These are phyloP conservation scores for Paecilomyces sp. DNA, from an alignment of 2,329 filamentous ascomycete species.

Conservation along the genomic window DNA sequence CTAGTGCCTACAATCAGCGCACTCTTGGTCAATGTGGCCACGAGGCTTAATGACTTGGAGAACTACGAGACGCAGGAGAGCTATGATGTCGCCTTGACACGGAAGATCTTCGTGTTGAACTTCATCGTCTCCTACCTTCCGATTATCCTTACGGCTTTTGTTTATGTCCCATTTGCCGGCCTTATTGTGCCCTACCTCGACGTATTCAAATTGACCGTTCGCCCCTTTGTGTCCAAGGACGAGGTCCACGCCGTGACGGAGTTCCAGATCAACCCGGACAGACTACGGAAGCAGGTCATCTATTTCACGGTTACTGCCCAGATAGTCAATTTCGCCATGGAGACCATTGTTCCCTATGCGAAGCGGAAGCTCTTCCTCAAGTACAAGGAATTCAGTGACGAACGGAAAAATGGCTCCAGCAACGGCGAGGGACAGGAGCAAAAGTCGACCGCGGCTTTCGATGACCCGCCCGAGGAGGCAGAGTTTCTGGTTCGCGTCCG, in stretches of 20 bases:
- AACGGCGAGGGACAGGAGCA: slow-evolving; percentile 14
- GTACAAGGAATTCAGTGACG: slow-evolving; percentile 42
- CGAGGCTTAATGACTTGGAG: slow-evolving; percentile 71
- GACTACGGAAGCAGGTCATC: slow-evolving; percentile 85
- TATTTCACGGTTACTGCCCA: slow-evolving; percentile 97
- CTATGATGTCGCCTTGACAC: slow-evolving; percentile 76
- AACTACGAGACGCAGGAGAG: slow-evolving; percentile 88
- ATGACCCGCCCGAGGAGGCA: slow-evolving; percentile 72
- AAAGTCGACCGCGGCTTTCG: slow-evolving; percentile 36
- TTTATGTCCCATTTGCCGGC: slow-evolving; percentile 89
- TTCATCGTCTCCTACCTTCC: slow-evolving; percentile 95
- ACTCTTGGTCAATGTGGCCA: slow-evolving; percentile 74
- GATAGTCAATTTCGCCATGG: slow-evolving; percentile 78
- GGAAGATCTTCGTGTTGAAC: slow-evolving; percentile 95
- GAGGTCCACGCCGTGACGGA: slow-evolving; percentile 55
- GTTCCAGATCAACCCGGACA: slow-evolving; percentile 77
- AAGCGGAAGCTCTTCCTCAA: slow-evolving; percentile 75
- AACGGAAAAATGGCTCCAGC: slow-evolving; percentile 15
- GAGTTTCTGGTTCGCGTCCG: slow-evolving; percentile 78
- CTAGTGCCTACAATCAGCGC: slow-evolving; percentile 73
- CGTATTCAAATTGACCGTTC: slow-evolving; percentile 71
- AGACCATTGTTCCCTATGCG: slow-evolving; percentile 76
- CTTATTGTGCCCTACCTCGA: slow-evolving; percentile 83
- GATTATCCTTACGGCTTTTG: slow-evolving; percentile 82
- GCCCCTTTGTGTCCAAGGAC: slow-evolving; percentile 67